phyloP scores from a whole-genome alignment of 345 rosid species.

The Corchorus capsularis region DNA sequence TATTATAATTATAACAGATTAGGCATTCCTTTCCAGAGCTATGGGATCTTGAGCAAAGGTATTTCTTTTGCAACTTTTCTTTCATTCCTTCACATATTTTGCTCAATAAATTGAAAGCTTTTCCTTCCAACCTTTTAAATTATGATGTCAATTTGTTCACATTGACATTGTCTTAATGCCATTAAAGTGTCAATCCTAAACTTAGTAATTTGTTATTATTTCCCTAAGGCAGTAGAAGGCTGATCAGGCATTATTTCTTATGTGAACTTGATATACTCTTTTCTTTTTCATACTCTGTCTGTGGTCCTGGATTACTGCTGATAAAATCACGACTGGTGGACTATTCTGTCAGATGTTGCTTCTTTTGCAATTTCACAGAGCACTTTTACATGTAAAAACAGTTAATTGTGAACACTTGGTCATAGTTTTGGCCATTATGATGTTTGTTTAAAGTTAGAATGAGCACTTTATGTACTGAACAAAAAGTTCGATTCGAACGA shows the following conservation, averaged over 20 bases:
- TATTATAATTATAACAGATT: slow-evolving; percentile 59
- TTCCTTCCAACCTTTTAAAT: slow-evolving; percentile 13
- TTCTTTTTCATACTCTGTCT: neutral
- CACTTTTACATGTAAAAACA: neutral
- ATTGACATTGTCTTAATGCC: neutral
- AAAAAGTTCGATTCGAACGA: neutral
- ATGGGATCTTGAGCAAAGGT: slow-evolving; percentile 89
- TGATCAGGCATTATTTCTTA: neutral
- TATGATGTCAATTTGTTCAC: slow-evolving; percentile 7
- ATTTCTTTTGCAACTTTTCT: slow-evolving; percentile 23
- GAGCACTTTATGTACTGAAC: neutral
- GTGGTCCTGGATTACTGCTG: neutral
- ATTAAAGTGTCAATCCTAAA: slow-evolving; percentile 7
- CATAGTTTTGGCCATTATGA: slow-evolving; percentile 2
- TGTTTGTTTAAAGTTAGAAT: slow-evolving; percentile 14
- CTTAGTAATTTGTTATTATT: neutral
- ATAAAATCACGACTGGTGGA: neutral
- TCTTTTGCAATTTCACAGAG: slow-evolving; percentile 1
- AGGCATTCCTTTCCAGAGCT: slow-evolving; percentile 83
- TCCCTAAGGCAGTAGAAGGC: neutral
- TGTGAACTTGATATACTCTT: neutral
- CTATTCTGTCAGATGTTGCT: neutral
- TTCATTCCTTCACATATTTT: slow-evolving; percentile 19
- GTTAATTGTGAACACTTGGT: neutral
- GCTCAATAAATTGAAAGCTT: neutral